phyloP scores from a whole-genome alignment of 306 rosid species.

The Sicyos baderoa region DNA sequence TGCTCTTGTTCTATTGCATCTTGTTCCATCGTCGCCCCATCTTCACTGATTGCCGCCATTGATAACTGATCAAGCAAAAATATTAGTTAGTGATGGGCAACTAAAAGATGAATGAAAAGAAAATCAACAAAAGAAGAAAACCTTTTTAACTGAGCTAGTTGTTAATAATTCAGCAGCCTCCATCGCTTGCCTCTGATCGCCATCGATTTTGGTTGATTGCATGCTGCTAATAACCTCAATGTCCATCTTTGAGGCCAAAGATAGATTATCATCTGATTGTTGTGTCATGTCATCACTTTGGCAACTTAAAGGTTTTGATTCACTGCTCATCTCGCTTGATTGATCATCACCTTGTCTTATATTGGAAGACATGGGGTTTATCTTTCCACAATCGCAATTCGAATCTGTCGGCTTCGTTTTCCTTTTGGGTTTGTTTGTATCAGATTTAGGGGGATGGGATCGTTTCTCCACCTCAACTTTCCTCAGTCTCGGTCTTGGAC shows the following conservation, averaged over 20 bases:
- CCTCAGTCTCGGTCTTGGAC: constrained; percentile 78
- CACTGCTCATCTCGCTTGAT: constrained; percentile 57
- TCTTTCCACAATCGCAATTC: constrained; percentile 49
- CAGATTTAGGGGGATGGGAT: constrained; percentile 57
- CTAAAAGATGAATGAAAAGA: constrained; percentile 18
- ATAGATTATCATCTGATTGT: constrained; percentile 33
- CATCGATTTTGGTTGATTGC: constrained; percentile 31
- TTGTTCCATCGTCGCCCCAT: constrained; percentile 40
- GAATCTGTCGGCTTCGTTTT: constrained; percentile 36
- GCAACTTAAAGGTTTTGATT: constrained; percentile 45
- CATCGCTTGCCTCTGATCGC: constrained; percentile 37
- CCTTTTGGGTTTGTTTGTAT: constrained; percentile 49
- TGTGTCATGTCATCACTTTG: constrained; percentile 49
- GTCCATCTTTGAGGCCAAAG: constrained; percentile 33
- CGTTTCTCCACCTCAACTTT: constrained; percentile 61
- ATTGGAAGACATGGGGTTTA: constrained; percentile 36
- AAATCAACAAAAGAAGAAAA: constrained; percentile 13
- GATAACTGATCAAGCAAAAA: constrained; percentile 37
- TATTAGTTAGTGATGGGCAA: constrained; percentile 16
- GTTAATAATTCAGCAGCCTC: constrained; percentile 35
- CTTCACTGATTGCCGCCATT: constrained; percentile 41
- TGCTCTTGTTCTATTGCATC: constrained; percentile 44
- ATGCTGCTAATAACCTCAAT: constrained; percentile 46
- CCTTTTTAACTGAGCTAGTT: constrained; percentile 47
- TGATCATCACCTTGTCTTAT: constrained; percentile 49